Base-by-base conservation (phyloP, 768 basidiomycete species). In the Daedaleopsis nitida region DNA sequence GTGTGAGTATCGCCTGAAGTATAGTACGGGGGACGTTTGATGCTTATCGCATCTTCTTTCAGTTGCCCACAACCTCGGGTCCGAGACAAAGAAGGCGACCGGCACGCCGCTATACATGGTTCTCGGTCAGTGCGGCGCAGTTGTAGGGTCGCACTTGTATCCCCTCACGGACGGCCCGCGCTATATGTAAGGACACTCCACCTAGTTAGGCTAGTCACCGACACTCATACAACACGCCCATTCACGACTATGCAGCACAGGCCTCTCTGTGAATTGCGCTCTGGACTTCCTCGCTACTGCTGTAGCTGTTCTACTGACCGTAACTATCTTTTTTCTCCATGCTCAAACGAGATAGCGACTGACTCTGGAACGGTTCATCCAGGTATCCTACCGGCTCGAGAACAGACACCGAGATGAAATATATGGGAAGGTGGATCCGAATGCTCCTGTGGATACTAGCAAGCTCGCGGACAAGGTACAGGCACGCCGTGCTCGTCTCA, bases 1-100 rank as follows among this genome's bases (percentile, higher is more conserved):
- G 91, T 90, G 87, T 88, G 76, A 68, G 85, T 76, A 55, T 63
- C 19, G 16, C 19, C 35, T 17, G 19, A 11, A 34, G 14, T n/a
- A 14, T n/a, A 14, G 21, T 19, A 3, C 27, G 3, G 27, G 38
- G 35, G 19, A 44, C 39, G 12, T n/a, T 38, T 59, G 52, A 60
- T 42, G 3, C 54, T 50, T 32, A 55, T 19, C 23, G 3, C n/a
- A 39, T 24, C 13, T 12, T 1, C 39, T 5, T 23, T 10, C 32
- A 69, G 71, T 69, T 59, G 58, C 72, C 1, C 77, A 78, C 52
- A 80, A 78, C 44, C 66, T 79, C 4, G 79, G 76, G 17, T 79
- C 80, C 1, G 80, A 81, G 63, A 76, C 79, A 19, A 79, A 81
- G 63, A 71, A 75, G 19, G 80, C 79, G 14, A 64, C 79, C 1